Evolutionary conservation across 108 stramenopile genomes (phyloP).

Genomic region (Aurantiochytrium sp.): DNA sequence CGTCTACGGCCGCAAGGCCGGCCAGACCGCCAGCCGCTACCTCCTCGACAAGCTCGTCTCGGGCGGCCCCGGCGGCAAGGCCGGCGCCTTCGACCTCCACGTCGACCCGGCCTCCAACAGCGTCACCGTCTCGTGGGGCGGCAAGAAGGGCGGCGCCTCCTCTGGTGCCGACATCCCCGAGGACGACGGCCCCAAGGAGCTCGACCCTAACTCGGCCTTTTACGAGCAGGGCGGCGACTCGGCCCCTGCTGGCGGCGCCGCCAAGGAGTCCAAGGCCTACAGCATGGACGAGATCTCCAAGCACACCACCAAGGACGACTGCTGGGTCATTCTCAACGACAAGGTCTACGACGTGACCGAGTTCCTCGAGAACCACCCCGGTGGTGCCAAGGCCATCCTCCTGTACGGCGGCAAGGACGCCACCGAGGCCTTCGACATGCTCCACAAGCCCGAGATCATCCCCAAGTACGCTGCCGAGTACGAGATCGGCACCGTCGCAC

Average conservation of each 20-base stretch:
- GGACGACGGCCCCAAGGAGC: conserved; percentile 11
- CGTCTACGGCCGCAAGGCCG: conserved; percentile 78
- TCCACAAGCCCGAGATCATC: conserved; percentile 60
- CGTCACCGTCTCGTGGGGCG: conserved; percentile 2
- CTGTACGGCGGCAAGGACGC: conserved; percentile 49
- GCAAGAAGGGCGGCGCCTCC: neutral
- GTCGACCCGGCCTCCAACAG: neutral
- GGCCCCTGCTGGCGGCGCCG: conserved; percentile 45
- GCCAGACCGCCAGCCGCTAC: conserved; percentile 39
- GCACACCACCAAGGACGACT: conserved; percentile 23
- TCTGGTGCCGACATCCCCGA: neutral
- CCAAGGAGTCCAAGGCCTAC: neutral
- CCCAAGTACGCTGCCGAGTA: conserved; percentile 12
- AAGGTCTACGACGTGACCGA: conserved; percentile 63
- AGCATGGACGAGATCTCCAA: conserved; percentile 27
- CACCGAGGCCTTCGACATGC: conserved; percentile 46
- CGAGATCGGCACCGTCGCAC: conserved; percentile 5
- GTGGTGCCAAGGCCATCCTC: conserved; percentile 48
- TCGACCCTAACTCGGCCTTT: conserved; percentile 12
- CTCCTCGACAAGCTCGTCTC: conserved; percentile 11
- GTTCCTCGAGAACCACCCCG: conserved; percentile 58
- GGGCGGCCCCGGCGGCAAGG: neutral
- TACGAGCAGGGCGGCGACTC: neutral
- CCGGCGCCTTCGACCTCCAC: neutral
- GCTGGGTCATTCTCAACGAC: conserved; percentile 35